Evolutionary conservation across 306 rosid genomes (phyloP), one percentile per base, ranked within the genome.

Genomic region (Luffa aegyptiaca): DNA sequence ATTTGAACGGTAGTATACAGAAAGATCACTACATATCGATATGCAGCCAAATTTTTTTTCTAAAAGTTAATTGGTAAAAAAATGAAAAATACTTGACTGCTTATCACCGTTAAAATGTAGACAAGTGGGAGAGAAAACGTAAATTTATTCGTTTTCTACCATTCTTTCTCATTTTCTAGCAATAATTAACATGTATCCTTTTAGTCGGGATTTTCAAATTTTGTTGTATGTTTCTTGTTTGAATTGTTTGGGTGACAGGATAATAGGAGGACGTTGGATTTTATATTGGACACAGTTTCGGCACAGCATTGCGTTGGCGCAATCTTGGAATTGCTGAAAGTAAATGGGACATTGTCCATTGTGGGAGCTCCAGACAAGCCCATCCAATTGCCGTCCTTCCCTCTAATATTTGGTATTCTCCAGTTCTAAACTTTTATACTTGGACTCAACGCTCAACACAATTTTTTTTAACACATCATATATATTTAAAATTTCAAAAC

Each of bases 321-420:
- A 7, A 48, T 90, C 1, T 80, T 92, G 65, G 94, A 90, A 75
- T 26, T 92, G 76, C 97, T 92, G 76, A 92, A 92, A 85, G 84
- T 92, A 7, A 88, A 85, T 0, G 94, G 97, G 5, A 89, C 90
- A 3, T 62, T 92, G 52, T 87, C 82, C 20, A 49, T 92, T 12
- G 88, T 90, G 10, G 97, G 94, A 13, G 97, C 94, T 26, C 97
- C 97, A 0, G 91, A 86, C 36, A 83, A 90, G 81, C 94, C 94
- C 21, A 12, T 89, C 0, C 82, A 90, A 35, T 41, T 92, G 71
- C 93, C 92, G 0, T 85, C 92, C 13, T 92, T 90, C 69, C 93
- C 94, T 5, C 46, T 92, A 58, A 86, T 92, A 82, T 90, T 92
- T 36, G 97, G 96, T 91, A 87, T 51, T 14, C 10, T 14, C 10